phyloP scores from a whole-genome alignment of 176 grass and related monocot species.

The Poa pratensis region DNA sequence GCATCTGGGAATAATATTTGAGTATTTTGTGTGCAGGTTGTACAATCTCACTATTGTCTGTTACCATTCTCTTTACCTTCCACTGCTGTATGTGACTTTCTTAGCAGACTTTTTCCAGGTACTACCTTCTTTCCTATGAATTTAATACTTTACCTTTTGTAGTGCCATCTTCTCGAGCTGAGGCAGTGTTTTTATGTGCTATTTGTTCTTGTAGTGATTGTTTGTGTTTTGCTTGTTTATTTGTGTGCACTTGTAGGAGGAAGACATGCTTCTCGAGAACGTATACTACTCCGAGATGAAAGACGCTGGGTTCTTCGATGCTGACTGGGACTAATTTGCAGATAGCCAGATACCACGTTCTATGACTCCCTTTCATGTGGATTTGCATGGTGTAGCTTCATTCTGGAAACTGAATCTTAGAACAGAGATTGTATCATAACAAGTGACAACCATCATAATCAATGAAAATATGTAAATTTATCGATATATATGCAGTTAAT shows the following conservation, averaged over 20 bases:
- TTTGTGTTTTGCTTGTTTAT: constrained; percentile 14
- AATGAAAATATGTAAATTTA: constrained; percentile 60
- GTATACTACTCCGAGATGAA: constrained; percentile 99
- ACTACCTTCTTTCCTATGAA: constrained; percentile 4
- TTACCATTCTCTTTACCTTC: constrained; percentile 98
- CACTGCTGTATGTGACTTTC: constrained; percentile 89
- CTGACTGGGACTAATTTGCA: constrained; percentile 79
- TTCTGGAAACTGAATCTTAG: constrained; percentile 13
- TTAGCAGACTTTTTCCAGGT: constrained; percentile 99
- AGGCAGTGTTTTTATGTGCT: background rate
- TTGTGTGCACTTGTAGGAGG: constrained; percentile 67
- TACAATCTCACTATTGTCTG: constrained; percentile 82
- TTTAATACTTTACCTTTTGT: constrained; percentile 11
- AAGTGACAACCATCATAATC: constrained; percentile 41
- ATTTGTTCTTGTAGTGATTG: constrained; percentile 35
- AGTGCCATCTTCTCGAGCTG: background rate
- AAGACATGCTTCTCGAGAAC: constrained; percentile 92
- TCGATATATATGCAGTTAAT: background rate
- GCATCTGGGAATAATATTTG: constrained; percentile 41
- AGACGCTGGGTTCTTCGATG: constrained; percentile 98
- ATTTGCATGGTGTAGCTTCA: constrained; percentile 30
- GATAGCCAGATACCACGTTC: background rate
- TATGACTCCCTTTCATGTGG: constrained; percentile 44
- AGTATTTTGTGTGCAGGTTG: constrained; percentile 55
- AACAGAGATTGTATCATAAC: background rate